These are phyloP conservation scores for Aspergillus incahuasiensis DNA, from an alignment of 495 filamentous ascomycete species.

Conservation along the genomic window DNA sequence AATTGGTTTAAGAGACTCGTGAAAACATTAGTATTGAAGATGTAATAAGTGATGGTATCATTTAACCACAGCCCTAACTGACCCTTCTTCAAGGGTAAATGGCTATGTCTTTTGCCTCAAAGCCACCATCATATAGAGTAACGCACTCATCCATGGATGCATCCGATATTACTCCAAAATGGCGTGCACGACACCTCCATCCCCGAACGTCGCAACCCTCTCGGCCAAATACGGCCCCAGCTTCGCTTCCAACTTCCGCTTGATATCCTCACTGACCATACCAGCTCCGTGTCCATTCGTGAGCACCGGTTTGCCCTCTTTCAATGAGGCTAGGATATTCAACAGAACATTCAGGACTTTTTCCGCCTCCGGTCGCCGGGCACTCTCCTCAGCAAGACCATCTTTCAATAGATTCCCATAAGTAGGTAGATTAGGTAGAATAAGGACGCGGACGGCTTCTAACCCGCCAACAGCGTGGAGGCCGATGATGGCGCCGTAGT, in stretches of 20 bases:
- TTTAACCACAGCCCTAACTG: not conserved
- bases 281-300: constrained; percentile 41
- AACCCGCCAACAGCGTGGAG: constrained; percentile 69
- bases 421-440: constrained; percentile 73
- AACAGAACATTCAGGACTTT: constrained; percentile 58
- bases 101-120: too few species aligned
- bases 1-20: not conserved
- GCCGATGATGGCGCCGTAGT: constrained; percentile 82
- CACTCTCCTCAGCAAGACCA: constrained; percentile 53
- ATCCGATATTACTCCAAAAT: constrained; percentile 22
- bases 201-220: constrained; percentile 48
- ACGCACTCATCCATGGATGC: not conserved
- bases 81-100: too few species aligned
- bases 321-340: constrained; percentile 51
- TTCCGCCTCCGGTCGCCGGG: constrained; percentile 54
- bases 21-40: not conserved
- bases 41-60: not conserved
- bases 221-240: constrained; percentile 55
- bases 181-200: constrained; percentile 35
- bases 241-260: constrained; percentile 50
- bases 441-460: constrained; percentile 72
- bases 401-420: constrained; percentile 71
- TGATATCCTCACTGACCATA: constrained; percentile 48
- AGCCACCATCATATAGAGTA: too few species aligned
- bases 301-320: constrained; percentile 28